Base-by-base conservation (phyloP, 345 rosid species). In the Eucalyptus brandiana region DNA sequence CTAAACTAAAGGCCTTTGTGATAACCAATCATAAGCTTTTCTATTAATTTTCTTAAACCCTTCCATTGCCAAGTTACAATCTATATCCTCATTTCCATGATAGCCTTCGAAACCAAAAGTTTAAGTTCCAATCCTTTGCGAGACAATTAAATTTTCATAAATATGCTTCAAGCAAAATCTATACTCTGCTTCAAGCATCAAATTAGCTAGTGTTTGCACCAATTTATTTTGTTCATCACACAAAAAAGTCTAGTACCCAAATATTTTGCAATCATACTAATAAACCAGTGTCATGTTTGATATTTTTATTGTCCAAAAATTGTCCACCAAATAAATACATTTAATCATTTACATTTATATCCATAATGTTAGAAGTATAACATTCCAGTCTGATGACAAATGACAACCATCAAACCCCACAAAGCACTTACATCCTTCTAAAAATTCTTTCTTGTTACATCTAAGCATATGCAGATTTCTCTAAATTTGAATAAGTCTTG, bases 341-440 rank as follows among this genome's bases (percentile, higher is more conserved):
- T 12, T 21, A 23, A 24, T 56, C 28, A 23, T 54, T 54, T 54
- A 21, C 12, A 54, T 56, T 0, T 23, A 56, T 56, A 9, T 24
- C 6, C 12, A 54, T 23, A 54, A 21, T 54, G 0, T 23, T 54
- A 54, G 0, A 21, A 54, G 60, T 23, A 54, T 54, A 54, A 2
- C 1, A 4, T 56, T 4, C 6, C 2, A 56, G 0, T 10, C 1
- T 9, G 1, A 21, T 56, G 3, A 56, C 13, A 56, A 56, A 56
- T 56, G 3, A 0, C 12, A 56, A 56, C 28, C 6, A 56, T 56
- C 62, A 23, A 56, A 56, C 28, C 12, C 1, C 28, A 56, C 62
- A 56, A 9, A 23, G 1, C 3, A 0, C 62, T 24, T 56, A 56
- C 6, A 9, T 24, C 62, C 1, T 56, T 56, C 3, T 23, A 56